Conservation (phyloP, 2,329 filamentous ascomycete species). For the Colletotrichum sidae region DNA sequence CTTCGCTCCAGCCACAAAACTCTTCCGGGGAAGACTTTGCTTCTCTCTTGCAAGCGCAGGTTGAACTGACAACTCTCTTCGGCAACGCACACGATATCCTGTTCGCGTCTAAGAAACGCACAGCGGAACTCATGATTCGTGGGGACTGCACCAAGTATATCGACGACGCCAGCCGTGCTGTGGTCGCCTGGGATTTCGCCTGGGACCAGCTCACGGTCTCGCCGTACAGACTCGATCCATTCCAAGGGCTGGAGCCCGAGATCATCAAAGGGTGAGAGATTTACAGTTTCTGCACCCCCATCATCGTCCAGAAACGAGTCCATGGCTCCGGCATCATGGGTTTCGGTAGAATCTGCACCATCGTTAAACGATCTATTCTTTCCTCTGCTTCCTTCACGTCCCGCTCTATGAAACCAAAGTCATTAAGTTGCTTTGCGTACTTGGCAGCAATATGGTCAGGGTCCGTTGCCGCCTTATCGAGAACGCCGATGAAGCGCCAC, state of each 20-base stretch:
- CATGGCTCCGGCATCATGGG: not conserved
- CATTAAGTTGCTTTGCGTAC: constrained; percentile 9
- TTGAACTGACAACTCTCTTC: constrained; percentile 75
- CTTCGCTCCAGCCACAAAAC: constrained; percentile 68
- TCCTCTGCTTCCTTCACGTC: too few species aligned
- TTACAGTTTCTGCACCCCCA: not conserved
- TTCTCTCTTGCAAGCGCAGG: constrained; percentile 75
- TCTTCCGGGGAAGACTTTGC: constrained; percentile 75
- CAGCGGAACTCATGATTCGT: too few species aligned
- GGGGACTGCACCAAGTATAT: too few species aligned
- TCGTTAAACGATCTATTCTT: not conserved
- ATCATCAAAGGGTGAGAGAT: constrained; percentile 7
- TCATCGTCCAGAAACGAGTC: not conserved
- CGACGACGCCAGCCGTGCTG: too few species aligned
- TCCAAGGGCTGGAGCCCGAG: constrained; percentile 11
- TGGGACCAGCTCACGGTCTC: too few species aligned
- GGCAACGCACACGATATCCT: constrained; percentile 37
- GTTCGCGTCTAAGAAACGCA: too few species aligned
- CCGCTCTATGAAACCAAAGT: constrained; percentile 13
- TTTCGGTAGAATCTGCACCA: not conserved
- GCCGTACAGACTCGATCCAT: constrained; percentile 14
- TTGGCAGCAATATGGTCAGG: constrained; percentile 14
- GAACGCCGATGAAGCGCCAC: constrained; percentile 6
- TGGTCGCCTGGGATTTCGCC: too few species aligned
- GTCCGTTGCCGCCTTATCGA: constrained; percentile 8